Evolutionary conservation across 176 grass and related monocot species (phyloP), one percentile per base, ranked within the genome.

Genomic region (Phragmites australis): DNA sequence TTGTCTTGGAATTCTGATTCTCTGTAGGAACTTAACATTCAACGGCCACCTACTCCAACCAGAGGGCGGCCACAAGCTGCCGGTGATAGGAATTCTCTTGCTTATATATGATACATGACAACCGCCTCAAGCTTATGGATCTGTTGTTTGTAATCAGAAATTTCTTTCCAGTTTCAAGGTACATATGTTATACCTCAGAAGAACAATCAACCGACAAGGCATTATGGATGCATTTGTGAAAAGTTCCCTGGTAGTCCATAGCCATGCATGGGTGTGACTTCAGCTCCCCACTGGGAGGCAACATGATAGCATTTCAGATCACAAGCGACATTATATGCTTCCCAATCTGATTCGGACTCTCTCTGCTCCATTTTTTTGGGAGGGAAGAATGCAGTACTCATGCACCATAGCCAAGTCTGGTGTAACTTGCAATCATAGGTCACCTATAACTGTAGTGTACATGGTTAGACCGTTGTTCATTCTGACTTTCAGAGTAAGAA

Each of bases 11-110:
- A 67, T 30, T 65, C n/a, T 51, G 6, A 25, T 70, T 65, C 54
- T 49, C 14, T 93, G 84, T 80, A 99, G 96, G 96, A 99, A 72
- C 92, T 99, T 61, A 99, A 99, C 84, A 91, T 93, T 82, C 92
- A 99, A 41, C 91, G 92, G 67, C 96, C 96, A 78, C 96, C 96
- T 47, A 99, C 96, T 62, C 96, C 96, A 77, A 99, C 96, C 67
- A 90, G 96, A 91, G 96, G 96, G 34, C 81, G 96, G 48, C 96
- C 96, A 11, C 96, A 99, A 57, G 87, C 96, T 83, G 88, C 92
- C 18, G 82, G 84, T 26, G 96, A 99, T 72, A 88, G 96, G 84
- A 95, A 70, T 86, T 99, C 96, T 84, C 96, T 99, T 86, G 96
- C 96, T 79, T 99, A 99, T 68, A 99, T 99, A 80, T 99, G 79